Base-by-base conservation (phyloP, 2,329 filamentous ascomycete genomes). In the Verruconis gallopava region DNA sequence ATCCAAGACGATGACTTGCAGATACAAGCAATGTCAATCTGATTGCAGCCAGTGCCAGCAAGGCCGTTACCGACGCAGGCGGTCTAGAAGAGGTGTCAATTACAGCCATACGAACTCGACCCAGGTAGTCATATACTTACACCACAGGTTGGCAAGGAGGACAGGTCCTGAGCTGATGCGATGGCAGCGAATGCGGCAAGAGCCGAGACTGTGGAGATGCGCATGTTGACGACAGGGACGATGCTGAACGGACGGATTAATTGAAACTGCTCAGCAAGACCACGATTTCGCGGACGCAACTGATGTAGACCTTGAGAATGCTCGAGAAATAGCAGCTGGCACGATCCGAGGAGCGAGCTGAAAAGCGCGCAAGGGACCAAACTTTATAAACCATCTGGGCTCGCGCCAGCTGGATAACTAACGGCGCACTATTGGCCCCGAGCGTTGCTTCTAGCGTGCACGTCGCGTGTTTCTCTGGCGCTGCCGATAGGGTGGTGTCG, bases 11-110 rank as follows among this genome's bases (percentile, higher is more conserved):
- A 45, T 52, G 62, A 64, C 19, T 48, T 49, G 51, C 64, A 67
- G 46, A 67, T 63, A 50, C 64, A 67, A 25, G 53, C 50, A 40
- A 65, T 55, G 38, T 65, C 59, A 44, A 65, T 47, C 4, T 50
- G 46, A 30, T 47, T 44, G 51, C 64, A 67, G 40, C 53, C 55
- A 12, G 43, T 42, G 17, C 33, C 33, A 18, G 37, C 22, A 22
- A 61, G 59, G 42, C 50, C 50, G 47, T 45, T 52, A 28, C 56
- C 55, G 14, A 64, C 56, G 46, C 64, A 67, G 33, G 47, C n/a
- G 12, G 33, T 40, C 30, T 40, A 37, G 15, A n/a, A 28, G 12
- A 15, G 4, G 22, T 3, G 28, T 35, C 25, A 34, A 25, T 25
- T 36, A 12, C 18, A n/a, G 5, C 15, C 15, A 20, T 33, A 4